These are phyloP conservation scores for Phaseolus coccineus DNA, from an alignment of 331 rosid genomes.

Conservation along the genomic window DNA sequence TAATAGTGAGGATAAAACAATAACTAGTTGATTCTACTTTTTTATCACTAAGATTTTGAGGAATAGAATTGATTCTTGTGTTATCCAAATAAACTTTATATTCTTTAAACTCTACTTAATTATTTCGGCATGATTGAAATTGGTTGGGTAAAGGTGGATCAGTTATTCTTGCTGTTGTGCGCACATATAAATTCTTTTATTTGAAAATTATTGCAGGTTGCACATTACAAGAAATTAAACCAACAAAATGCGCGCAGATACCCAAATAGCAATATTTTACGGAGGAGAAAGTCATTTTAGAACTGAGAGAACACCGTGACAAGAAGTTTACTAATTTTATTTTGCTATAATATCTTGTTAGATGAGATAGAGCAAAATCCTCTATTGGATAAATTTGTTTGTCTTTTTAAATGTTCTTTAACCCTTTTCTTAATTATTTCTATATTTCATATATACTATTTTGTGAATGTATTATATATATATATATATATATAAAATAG, in stretches of 20 bases:
- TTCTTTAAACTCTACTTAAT: background rate
- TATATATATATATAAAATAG: no score
- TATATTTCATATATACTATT: no score
- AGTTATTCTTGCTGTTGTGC: constrained; percentile 17
- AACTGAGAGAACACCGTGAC: background rate
- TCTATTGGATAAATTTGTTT: background rate
- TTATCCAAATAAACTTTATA: background rate
- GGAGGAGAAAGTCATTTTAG: constrained; percentile 26
- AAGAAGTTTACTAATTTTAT: constrained; percentile 13
- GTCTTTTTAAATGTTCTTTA: no score
- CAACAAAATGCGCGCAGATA: constrained; percentile 38
- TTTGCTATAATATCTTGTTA: constrained; percentile 18
- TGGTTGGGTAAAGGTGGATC: background rate
- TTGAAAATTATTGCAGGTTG: constrained; percentile 68
- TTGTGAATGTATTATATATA: no score
- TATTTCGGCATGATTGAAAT: constrained; percentile 10
- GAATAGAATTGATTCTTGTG: no score
- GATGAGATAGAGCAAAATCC: constrained; percentile 26
- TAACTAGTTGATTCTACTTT: no score
- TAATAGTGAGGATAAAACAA: no score
- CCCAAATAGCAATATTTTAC: background rate
- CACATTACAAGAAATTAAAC: constrained; percentile 87
- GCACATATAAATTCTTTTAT: constrained; percentile 3
- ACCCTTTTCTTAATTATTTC: no score
- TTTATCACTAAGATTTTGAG: background rate